Evolutionary conservation across 75 land plant genomes (phyloP), one percentile per base, ranked within the genome.

Genomic region (Cryptomeria japonica): DNA sequence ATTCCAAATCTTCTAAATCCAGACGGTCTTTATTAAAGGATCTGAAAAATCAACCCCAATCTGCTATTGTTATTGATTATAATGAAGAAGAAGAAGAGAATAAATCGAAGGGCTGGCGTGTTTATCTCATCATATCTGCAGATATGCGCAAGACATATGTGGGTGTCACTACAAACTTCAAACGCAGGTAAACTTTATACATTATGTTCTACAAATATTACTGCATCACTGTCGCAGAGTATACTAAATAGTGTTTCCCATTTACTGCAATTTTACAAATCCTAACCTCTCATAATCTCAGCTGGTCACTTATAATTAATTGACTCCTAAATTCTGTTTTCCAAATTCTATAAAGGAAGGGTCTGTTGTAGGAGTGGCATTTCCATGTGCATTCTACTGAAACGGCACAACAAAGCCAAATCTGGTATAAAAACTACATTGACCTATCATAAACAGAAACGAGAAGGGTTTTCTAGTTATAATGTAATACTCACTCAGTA

Each of bases 71-170:
- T 22, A 64, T 64, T 25, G 9, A 64, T 25, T n/a, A 25, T 22
- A 25, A 73, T 1, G 75, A 72, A 10, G 77, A 34, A 7, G 19
- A 70, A 73, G 37, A 73, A 73, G 37, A 11, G 34, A 82, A 44
- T 25, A 3, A 42, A 82, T 44, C 37, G 32, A 41, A 41, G 47
- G 44, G 31, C 51, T 96, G 96, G 96, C 87, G 58, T 37, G 95
- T 94, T 1, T 96, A 96, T 90, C 91, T 95, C 70, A 92, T 96
- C 31, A 84, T 94, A 46, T 96, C 98, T 55, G 89, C 94, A 72
- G 91, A 92, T 32, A 32, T 86, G 61, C 93, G 93, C 53, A 93
- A 88, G 87, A 95, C 98, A 22, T 96, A 96, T 77, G 97, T 96
- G 31, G 98, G 98, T 44, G 94, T 93, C 88, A 94, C 98, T 88